Conservation (phyloP, 306 rosid genomes). For the Cicer chorassanicum region DNA sequence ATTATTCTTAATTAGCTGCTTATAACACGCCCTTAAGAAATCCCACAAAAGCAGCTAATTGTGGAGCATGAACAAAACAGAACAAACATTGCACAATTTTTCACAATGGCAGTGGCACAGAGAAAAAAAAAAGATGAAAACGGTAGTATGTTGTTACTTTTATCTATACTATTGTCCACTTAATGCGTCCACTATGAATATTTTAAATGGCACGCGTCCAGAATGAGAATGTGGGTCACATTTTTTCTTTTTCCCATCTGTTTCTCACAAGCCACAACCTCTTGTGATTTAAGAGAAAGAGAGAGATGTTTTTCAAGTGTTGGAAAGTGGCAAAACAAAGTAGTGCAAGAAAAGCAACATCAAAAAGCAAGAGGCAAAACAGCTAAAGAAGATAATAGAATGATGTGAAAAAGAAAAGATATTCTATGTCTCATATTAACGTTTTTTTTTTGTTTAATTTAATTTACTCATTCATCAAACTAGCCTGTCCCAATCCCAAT, state of each 20-base stretch:
- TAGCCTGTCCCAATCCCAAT: slow-evolving; percentile 44
- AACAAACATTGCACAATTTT: slow-evolving; percentile 5
- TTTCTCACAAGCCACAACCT: background rate
- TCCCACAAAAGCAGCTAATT: slow-evolving; percentile 1
- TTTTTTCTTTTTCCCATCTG: slow-evolving; percentile 7
- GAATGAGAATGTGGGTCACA: slow-evolving; percentile 41
- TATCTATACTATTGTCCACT: background rate
- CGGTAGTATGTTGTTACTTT: background rate
- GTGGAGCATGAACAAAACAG: background rate
- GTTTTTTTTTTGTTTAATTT: background rate
- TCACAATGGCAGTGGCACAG: slow-evolving; percentile 26
- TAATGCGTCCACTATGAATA: background rate
- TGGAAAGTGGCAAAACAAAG: slow-evolving; percentile 65
- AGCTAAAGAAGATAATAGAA: slow-evolving; percentile 41
- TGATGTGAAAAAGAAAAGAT: slow-evolving; percentile 55
- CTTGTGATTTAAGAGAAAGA: slow-evolving; percentile 24
- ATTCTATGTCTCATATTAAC: slow-evolving; percentile 58
- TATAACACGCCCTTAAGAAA: background rate
- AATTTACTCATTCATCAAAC: slow-evolving; percentile 43
- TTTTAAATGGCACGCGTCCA: slow-evolving; percentile 53
- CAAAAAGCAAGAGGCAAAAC: slow-evolving; percentile 51
- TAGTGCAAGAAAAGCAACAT: slow-evolving; percentile 52
- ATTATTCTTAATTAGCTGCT: background rate
- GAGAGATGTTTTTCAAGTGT: slow-evolving; percentile 47
- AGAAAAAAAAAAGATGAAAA: slow-evolving; percentile 9